Evolutionary conservation across 805 yeast genomes (phyloP), one percentile per base, ranked within the genome.

Genomic region (Metschnikowia amazonensis): DNA sequence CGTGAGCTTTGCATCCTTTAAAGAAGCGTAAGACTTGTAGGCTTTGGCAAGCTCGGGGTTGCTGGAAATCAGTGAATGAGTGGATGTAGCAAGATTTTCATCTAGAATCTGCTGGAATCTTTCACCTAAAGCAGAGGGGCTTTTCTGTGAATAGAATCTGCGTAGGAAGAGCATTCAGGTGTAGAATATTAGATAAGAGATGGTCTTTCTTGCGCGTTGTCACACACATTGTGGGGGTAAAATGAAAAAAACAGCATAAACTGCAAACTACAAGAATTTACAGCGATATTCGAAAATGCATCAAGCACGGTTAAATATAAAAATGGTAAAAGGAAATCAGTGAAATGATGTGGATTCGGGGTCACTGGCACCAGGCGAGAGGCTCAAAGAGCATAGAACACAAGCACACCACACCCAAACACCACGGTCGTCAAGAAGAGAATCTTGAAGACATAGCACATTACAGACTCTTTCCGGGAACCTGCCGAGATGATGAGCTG

Each of bases 401-500:
- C 64, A 42, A 68, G 58, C 16, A 69, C 60, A 3, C 68, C 63
- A 36, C 64, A 62, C 1, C 68, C 72, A 32, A 59, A 45, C 18
- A 68, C 72, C 16, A 65, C 57, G 2, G 45, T 28, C 47, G 59
- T 53, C 36, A 69, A 59, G 18, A 68, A 52, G 3, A 60, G 9
- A 25, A 67, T 46, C 51, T 69, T 69, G 29, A 62, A 46, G 21
- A 67, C 50, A 46, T 66, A 68, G 29, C 66, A 59, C 34, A 55
- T 52, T 16, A 69, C 69, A 38, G 63, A 52, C 36, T 67, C 69
- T 30, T 63, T 56, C 30, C 55, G 63, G 14, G 72, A 71, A 10
- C 73, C 73, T 3, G 73, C 73, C 20, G 67, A 64, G 11, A 60
- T 48, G 20, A 65, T 66, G 32, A 67, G 46, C 52, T 67, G 73